Conservation (phyloP, 257 asterid genomes). For the Ballota nigra region DNA sequence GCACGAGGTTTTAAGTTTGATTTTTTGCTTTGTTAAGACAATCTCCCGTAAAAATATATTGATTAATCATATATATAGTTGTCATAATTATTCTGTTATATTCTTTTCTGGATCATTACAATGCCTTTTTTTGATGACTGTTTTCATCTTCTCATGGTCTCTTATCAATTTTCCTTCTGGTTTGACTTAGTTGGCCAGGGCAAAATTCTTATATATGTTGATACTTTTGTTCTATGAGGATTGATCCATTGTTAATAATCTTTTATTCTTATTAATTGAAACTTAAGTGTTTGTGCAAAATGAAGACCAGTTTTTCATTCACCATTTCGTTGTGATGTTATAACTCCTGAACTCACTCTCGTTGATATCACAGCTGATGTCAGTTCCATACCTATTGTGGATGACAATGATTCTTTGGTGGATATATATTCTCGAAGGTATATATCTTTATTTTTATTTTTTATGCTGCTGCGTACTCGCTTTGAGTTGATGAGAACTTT, state of each 20-base stretch:
- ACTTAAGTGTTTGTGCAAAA: constrained; percentile 3
- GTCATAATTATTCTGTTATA: background rate
- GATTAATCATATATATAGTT: background rate
- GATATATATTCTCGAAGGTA: constrained; percentile 76
- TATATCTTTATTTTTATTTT: background rate
- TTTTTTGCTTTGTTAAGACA: constrained; percentile 3
- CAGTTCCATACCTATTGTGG: constrained; percentile 74
- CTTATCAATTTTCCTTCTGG: too few species aligned
- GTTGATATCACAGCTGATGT: constrained; percentile 53
- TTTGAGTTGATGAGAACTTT: constrained; percentile 16
- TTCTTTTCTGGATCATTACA: background rate
- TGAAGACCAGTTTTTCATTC: background rate
- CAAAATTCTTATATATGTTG: background rate
- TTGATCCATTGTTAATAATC: background rate
- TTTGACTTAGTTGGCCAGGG: background rate
- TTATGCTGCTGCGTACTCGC: background rate
- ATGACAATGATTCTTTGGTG: constrained; percentile 68
- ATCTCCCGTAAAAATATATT: constrained; percentile 2
- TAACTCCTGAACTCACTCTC: constrained; percentile 6
- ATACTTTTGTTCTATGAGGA: background rate
- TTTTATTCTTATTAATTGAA: background rate
- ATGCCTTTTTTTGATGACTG: background rate
- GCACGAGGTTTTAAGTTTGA: background rate
- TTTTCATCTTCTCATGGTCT: background rate
- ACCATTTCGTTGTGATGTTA: constrained; percentile 6